phyloP scores from a whole-genome alignment of 1,284 basidiomycete genomes.

The Laetiporus sulphureus region DNA sequence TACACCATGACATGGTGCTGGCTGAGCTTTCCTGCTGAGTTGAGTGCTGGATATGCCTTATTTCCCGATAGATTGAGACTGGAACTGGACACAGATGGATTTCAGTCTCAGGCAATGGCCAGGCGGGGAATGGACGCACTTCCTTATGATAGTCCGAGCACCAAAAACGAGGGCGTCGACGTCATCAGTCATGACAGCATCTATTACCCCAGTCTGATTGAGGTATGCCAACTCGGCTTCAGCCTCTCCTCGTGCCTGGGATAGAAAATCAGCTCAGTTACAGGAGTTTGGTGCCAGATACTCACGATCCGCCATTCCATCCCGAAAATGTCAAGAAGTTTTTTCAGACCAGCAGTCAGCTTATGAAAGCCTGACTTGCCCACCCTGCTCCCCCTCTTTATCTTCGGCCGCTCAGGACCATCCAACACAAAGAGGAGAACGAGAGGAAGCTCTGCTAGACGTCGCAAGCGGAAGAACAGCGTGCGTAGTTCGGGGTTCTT shows the following conservation, averaged over 20 bases:
- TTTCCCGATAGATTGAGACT: slow-evolving; percentile 40
- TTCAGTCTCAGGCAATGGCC: background rate
- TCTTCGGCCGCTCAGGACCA: slow-evolving; percentile 50
- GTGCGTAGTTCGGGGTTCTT: slow-evolving; percentile 34
- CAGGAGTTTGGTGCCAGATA: background rate
- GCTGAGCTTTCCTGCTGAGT: slow-evolving; percentile 33
- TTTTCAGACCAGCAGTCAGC: slow-evolving; percentile 34
- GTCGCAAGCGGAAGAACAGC: slow-evolving; percentile 36
- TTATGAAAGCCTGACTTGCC: slow-evolving; percentile 39
- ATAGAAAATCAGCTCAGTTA: background rate
- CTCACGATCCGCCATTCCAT: slow-evolving; percentile 55
- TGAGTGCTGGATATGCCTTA: slow-evolving; percentile 30
- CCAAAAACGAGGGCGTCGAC: slow-evolving; percentile 41
- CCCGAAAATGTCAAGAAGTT: slow-evolving; percentile 48
- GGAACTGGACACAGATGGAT: slow-evolving; percentile 21
- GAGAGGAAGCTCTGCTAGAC: slow-evolving; percentile 45
- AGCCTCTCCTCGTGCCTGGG: slow-evolving; percentile 59
- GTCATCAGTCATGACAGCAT: slow-evolving; percentile 61
- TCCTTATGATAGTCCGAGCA: slow-evolving; percentile 28
- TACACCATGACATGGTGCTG: slow-evolving; percentile 38
- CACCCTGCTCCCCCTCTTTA: slow-evolving; percentile 48
- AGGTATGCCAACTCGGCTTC: slow-evolving; percentile 63
- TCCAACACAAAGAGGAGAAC: slow-evolving; percentile 69
- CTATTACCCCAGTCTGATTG: slow-evolving; percentile 43
- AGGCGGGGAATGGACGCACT: slow-evolving; percentile 17